Base-by-base conservation (phyloP, 2,329 filamentous ascomycete species). In the Fusarium palustre region DNA sequence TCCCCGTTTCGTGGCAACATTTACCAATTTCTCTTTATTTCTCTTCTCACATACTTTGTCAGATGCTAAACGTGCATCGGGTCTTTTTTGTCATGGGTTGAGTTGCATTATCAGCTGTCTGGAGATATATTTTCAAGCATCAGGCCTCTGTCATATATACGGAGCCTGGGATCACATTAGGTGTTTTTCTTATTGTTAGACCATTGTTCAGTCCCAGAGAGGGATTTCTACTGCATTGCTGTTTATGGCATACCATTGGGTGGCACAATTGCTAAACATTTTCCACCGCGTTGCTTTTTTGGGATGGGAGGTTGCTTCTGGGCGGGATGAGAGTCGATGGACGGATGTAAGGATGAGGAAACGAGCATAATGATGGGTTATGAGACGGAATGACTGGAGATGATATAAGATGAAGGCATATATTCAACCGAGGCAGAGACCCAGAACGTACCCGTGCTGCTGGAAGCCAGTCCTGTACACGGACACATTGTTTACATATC, bases 181-280 rank as follows among this genome's bases (percentile, higher is more conserved):
- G 68, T 64, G 55, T 62, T 56, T 59, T 71, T 64, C 56, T 69
- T 70, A 66, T 57, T 69, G 68, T 53, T 75, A 75, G 73, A 75
- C 66, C 65, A 58, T 64, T 52, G 36, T 31, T 31, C 41, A 59
- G 62, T 65, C 68, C 59, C 54, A 55, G 50, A 64, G 56, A 66
- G 63, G 68, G 53, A 59, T 47, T 50, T 55, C 15, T 34, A 47
- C 47, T 46, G 56, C 57, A 60, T 67, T 64, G 43, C 54, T 58
- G 59, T 53, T 54, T 54, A 59, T 58, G 42, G 48, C 55, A 67
- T 66, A 55, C 50, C 59, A 67, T 52, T 49, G 59, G 71, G 72
- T 42, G 70, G 72, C 50, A 66, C 59, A 62, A 41, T 70, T 58
- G 62, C 55, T 69, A 56, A 56, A 63, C 34, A 47, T 55, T 63